A percentile compares a stretch with the other conserved stretches of the same genome.
Conservation (phyloP, 73 alveolate species). For the Paramecium biaurelia region DNA sequence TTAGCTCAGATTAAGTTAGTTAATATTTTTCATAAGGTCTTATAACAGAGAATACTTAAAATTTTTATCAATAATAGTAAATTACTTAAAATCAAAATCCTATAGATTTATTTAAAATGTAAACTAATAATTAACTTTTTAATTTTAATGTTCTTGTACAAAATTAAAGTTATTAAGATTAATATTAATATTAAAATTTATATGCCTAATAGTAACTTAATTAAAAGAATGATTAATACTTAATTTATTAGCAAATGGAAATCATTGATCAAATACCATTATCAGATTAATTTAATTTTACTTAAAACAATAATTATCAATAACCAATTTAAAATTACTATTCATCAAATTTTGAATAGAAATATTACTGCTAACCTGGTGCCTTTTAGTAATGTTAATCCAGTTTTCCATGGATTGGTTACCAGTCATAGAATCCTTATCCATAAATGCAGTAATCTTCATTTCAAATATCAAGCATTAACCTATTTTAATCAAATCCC, state of each 20-base stretch:
- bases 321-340: background rate
- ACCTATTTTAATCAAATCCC: background rate
- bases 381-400: background rate
- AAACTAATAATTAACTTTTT: background rate
- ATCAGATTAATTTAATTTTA: background rate
- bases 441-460: background rate
- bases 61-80: background rate
- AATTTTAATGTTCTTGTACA: background rate
- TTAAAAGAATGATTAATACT: background rate
- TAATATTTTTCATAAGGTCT: background rate
- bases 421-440: background rate
- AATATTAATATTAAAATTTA: background rate
- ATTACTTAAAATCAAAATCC: background rate
- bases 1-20: background rate
- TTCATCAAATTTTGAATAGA: background rate
- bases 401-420: background rate
- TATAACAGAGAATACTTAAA: background rate
- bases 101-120: background rate
- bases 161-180: background rate
- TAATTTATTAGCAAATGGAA: background rate
- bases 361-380: background rate
- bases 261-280: background rate
- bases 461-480: background rate
- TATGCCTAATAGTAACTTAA: background rate
- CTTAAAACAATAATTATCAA: background rate